Evolutionary conservation across 2,329 filamentous ascomycete species (phyloP).

Genomic region (Cladosporium sp.): DNA sequence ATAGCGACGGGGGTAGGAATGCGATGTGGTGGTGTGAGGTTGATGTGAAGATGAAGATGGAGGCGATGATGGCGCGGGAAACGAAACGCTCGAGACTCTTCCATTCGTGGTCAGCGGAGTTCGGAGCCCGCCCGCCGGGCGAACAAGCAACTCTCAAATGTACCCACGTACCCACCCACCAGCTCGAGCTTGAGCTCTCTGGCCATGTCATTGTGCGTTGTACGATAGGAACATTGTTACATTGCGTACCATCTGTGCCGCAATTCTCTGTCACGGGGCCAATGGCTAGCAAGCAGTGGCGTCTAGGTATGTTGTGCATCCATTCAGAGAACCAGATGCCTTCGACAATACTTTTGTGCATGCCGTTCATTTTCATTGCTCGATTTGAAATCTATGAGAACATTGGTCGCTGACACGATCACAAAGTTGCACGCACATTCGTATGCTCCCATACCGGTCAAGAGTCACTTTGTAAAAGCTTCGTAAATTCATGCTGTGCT

Average conservation of each 20-base stretch:
- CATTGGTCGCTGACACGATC: neutral
- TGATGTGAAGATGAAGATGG: neutral
- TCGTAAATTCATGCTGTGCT: conserved; percentile 11
- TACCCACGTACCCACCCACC: neutral
- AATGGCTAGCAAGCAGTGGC: neutral
- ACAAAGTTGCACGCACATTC: too few relatives aligned
- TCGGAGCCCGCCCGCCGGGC: neutral
- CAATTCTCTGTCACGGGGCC: neutral
- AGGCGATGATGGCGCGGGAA: neutral
- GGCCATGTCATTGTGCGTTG: conserved; percentile 9
- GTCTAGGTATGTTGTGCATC: neutral
- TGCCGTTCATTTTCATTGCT: neutral
- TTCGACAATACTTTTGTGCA: neutral
- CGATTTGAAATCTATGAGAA: neutral
- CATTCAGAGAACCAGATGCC: neutral
- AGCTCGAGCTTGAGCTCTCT: neutral
- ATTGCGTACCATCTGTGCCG: neutral
- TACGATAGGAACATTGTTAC: neutral
- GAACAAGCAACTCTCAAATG: neutral
- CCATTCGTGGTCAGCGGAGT: conserved; percentile 4
- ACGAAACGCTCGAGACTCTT: neutral
- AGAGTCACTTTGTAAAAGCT: neutral
- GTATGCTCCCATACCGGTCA: neutral
- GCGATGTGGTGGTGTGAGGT: neutral
- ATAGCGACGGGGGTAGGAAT: neutral